Conservation (phyloP, 1,284 basidiomycete species). For the Agroathelia rolfsii region DNA sequence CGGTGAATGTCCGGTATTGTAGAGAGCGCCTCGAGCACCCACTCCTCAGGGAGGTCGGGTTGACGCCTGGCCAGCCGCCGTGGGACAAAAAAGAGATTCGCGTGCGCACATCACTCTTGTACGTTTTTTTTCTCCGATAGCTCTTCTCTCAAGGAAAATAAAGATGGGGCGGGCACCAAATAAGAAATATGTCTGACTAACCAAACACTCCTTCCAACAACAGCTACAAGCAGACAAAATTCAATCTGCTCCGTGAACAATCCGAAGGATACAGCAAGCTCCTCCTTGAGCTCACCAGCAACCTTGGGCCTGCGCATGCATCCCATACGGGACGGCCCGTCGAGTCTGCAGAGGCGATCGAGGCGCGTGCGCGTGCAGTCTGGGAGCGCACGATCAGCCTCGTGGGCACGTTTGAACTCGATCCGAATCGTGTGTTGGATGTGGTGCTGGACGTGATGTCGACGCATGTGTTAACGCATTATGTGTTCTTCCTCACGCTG, state of each 20-base stretch:
- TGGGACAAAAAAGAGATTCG: constrained; percentile 72
- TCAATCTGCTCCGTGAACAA: constrained; percentile 94
- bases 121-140: constrained; percentile 29
- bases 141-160: too few species aligned
- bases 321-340: constrained; percentile 46
- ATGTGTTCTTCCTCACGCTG: constrained; percentile 86
- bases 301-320: constrained; percentile 66
- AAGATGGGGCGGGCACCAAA: too few species aligned
- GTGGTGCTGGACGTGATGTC: constrained; percentile 89
- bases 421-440: constrained; percentile 90
- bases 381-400: constrained; percentile 84
- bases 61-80: constrained; percentile 50
- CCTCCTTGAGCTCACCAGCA: constrained; percentile 74
- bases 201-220: constrained; percentile 7
- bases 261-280: constrained; percentile 96
- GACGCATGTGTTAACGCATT: constrained; percentile 73
- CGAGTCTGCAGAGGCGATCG: constrained; percentile 46
- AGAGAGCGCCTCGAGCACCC: constrained; percentile 63
- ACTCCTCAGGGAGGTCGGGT: constrained; percentile 48
- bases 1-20: constrained; percentile 50
- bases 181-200: constrained; percentile 3
- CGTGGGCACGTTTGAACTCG: constrained; percentile 93
- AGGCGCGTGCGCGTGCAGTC: constrained; percentile 61
- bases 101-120: constrained; percentile 72
- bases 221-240: constrained; percentile 97